Evolutionary conservation across 306 rosid genomes (phyloP).

Genomic region (Betula pendula): DNA sequence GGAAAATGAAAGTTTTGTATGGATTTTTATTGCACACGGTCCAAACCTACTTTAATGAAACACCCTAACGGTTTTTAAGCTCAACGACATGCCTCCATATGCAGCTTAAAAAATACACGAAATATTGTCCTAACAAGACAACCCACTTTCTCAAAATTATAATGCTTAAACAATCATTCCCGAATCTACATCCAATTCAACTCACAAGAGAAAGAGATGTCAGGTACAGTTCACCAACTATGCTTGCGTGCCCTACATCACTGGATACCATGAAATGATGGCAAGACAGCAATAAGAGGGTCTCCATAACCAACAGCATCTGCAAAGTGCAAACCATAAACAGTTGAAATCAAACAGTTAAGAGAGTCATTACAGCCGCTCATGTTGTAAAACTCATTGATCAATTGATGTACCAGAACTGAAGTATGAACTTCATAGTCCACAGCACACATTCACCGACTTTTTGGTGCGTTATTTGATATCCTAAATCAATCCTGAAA

Average conservation of each 20-base stretch:
- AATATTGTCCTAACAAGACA: neutral
- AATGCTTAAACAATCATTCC: constrained; percentile 27
- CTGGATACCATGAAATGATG: constrained; percentile 74
- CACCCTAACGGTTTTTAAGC: neutral
- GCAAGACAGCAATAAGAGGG: constrained; percentile 80
- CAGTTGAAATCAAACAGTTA: constrained; percentile 10
- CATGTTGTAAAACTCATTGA: neutral
- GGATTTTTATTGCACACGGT: neutral
- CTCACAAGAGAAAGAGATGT: constrained; percentile 11
- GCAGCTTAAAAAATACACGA: neutral
- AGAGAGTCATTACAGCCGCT: neutral
- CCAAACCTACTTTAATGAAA: neutral
- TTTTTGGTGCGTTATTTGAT: neutral
- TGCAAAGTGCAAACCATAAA: constrained; percentile 57
- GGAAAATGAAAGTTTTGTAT: neutral
- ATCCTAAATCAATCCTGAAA: neutral
- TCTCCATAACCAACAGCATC: constrained; percentile 96
- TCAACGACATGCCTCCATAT: neutral
- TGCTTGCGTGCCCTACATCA: constrained; percentile 33
- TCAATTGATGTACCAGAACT: neutral
- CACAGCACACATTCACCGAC: neutral
- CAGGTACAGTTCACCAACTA: constrained; percentile 25
- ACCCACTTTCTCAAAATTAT: neutral
- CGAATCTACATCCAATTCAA: constrained; percentile 17
- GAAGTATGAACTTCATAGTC: neutral